A percentile compares a stretch with the other conserved stretches of the same genome.
Evolutionary conservation across 352 stramenopile genomes (phyloP).

Genomic region (Plasmopara viticola): DNA sequence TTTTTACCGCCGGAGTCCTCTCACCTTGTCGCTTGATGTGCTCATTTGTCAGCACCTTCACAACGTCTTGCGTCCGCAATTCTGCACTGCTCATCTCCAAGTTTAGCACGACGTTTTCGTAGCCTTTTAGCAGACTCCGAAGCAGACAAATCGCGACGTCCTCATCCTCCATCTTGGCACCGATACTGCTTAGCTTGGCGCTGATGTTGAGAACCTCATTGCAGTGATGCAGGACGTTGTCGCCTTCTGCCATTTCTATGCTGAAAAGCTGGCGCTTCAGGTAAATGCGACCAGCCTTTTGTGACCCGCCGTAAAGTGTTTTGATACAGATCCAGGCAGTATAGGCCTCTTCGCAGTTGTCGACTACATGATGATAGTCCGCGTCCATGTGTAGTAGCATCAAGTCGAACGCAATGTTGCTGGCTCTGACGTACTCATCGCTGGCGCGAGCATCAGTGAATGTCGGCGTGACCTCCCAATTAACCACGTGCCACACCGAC

Average conservation of each 20-base stretch:
- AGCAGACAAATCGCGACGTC: not conserved
- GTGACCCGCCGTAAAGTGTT: too few relatives aligned
- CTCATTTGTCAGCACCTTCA: not conserved
- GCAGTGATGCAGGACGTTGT: too few relatives aligned
- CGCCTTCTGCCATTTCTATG: too few relatives aligned
- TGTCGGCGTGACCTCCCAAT: not conserved
- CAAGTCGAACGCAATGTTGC: not conserved
- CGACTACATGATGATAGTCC: too few relatives aligned
- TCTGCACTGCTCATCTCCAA: not conserved
- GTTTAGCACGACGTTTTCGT: not conserved
- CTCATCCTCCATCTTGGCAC: not conserved
- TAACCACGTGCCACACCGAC: not conserved
- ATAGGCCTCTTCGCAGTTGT: too few relatives aligned
- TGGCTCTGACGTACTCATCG: not conserved
- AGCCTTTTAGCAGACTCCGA: not conserved
- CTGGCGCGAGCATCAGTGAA: not conserved
- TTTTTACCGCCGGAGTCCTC: not conserved
- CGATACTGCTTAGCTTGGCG: not conserved
- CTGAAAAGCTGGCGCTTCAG: too few relatives aligned
- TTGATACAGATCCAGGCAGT: too few relatives aligned
- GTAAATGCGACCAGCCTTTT: too few relatives aligned
- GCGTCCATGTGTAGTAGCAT: too few relatives aligned
- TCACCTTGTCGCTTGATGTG: slow-evolving; percentile 1
- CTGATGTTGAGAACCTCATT: too few relatives aligned
- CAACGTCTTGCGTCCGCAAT: not conserved